These are phyloP conservation scores for Spathaspora hagerdaliae DNA, from an alignment of 805 yeast genomes.

Conservation along the genomic window DNA sequence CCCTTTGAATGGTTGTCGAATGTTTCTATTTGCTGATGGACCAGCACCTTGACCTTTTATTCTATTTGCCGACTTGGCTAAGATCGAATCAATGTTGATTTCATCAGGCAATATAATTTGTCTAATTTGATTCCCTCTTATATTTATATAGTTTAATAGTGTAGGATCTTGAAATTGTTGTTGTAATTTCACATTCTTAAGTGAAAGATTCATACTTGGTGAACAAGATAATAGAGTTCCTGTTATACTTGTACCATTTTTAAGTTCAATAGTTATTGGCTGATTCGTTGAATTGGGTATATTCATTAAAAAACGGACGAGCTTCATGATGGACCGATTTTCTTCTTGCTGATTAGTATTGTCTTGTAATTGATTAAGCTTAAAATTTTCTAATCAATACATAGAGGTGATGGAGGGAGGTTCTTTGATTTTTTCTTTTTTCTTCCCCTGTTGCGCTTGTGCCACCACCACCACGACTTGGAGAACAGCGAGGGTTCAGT, in stretches of 20 bases:
- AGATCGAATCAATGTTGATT: conserved; percentile 62
- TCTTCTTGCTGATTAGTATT: too few relatives aligned
- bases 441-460: too few relatives aligned
- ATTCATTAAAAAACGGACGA: conserved; percentile 78
- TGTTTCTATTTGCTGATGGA: conserved; percentile 20
- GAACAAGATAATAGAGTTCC: conserved; percentile 84
- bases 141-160: conserved; percentile 69
- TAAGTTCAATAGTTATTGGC: conserved; percentile 84
- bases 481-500: too few relatives aligned
- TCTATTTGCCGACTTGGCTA: conserved; percentile 48
- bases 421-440: too few relatives aligned
- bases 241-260: conserved; percentile 82
- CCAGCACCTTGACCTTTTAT: conserved; percentile 43
- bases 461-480: too few relatives aligned
- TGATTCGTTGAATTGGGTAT: conserved; percentile 62
- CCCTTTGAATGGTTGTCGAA: conserved; percentile 1
- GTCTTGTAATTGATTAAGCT: too few relatives aligned
- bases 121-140: conserved; percentile 87
- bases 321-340: conserved; percentile 41
- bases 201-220: conserved; percentile 84
- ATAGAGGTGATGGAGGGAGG: too few relatives aligned
- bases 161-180: conserved; percentile 67
- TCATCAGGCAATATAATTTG: conserved; percentile 83
- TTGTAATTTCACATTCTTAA: conserved; percentile 77
- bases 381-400: too few relatives aligned